phyloP scores from a whole-genome alignment of 2,329 filamentous ascomycete species.

The Cladophialophora psammophila region DNA sequence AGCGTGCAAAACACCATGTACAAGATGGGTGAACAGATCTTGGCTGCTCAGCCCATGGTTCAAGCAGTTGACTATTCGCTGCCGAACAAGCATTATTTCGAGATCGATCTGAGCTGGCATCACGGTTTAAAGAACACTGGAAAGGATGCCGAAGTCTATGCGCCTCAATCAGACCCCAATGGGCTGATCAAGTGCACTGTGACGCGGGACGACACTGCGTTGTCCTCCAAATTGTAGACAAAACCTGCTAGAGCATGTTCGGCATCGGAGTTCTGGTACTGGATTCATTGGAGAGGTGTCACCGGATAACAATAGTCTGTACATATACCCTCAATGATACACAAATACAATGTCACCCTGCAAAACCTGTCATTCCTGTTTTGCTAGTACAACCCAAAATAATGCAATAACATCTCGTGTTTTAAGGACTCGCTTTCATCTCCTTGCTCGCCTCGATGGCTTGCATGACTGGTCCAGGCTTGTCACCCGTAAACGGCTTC shows the following conservation, averaged over 20 bases:
- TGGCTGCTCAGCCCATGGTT: conserved; percentile 75
- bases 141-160: conserved; percentile 93
- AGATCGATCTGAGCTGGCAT: conserved; percentile 96
- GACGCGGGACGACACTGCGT: conserved; percentile 41
- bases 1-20: conserved; percentile 99
- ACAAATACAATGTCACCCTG: conserved; percentile 23
- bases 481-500: conserved; percentile 45
- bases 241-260: neutral
- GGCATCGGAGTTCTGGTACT: conserved; percentile 44
- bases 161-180: conserved; percentile 90
- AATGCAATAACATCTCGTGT: conserved; percentile 10
- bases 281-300: conserved; percentile 2
- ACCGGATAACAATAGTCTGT: conserved; percentile 6
- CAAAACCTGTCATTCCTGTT: neutral
- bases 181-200: conserved; percentile 96
- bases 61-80: conserved; percentile 80
- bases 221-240: conserved; percentile 15
- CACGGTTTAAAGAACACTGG: conserved; percentile 95
- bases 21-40: conserved; percentile 91
- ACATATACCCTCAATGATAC: conserved; percentile 28
- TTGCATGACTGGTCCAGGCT: conserved; percentile 29
- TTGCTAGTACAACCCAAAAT: conserved; percentile 14
- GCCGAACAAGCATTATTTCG: conserved; percentile 99
- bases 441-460: conserved; percentile 34
- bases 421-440: conserved; percentile 15